phyloP scores from a whole-genome alignment of 768 basidiomycete species.

The Nidularia pulvinata region DNA sequence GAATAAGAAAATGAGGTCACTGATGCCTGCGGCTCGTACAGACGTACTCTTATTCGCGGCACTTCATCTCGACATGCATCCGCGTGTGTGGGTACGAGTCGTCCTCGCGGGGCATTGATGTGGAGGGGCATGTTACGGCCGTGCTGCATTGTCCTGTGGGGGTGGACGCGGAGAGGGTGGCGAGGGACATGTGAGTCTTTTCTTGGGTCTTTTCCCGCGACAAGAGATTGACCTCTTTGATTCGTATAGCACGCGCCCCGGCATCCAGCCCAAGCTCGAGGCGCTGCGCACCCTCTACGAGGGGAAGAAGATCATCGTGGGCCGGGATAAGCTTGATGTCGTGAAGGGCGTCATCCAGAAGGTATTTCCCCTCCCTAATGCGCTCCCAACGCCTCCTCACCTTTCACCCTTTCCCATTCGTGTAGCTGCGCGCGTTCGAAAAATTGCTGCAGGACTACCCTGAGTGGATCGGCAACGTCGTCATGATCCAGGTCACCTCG shows the following conservation, averaged over 20 bases:
- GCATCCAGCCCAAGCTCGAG: conserved; percentile 88
- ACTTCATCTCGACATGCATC: conserved; percentile 94
- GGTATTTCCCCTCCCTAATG: conserved; percentile 30
- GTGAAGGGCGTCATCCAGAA: conserved; percentile 98
- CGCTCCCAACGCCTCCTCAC: neutral
- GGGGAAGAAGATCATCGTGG: conserved; percentile 98
- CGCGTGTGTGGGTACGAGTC: conserved; percentile 97
- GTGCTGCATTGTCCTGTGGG: conserved; percentile 95
- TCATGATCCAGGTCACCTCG: conserved; percentile 91
- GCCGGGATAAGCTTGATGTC: conserved; percentile 97
- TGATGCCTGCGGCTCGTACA: conserved; percentile 12
- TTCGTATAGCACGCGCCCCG: conserved; percentile 57
- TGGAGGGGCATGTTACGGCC: conserved; percentile 80
- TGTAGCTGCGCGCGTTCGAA: conserved; percentile 92
- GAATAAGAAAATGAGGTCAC: neutral
- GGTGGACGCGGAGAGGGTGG: conserved; percentile 90
- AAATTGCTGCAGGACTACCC: conserved; percentile 93
- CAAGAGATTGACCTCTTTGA: neutral
- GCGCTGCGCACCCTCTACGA: conserved; percentile 84
- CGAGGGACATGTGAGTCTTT: conserved; percentile 65
- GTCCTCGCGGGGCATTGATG: conserved; percentile 72
- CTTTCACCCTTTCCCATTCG: neutral
- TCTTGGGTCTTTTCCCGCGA: neutral
- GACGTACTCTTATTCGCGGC: conserved; percentile 94
- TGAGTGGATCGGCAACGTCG: conserved; percentile 91